Evolutionary conservation across 2,329 filamentous ascomycete genomes (phyloP).

Genomic region (Periconia sp.): DNA sequence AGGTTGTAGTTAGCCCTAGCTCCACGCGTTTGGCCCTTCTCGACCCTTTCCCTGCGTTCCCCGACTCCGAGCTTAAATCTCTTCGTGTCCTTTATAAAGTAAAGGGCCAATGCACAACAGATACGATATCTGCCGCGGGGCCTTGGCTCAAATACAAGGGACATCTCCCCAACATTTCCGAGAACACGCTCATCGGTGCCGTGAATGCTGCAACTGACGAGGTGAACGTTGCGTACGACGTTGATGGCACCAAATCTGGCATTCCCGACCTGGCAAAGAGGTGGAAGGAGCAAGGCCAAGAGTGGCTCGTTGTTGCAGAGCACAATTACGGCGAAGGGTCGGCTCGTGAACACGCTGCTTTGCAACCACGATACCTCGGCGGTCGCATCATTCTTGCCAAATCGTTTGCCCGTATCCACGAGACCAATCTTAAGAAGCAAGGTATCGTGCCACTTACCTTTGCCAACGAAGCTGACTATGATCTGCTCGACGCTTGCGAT

Average conservation of each 20-base stretch:
- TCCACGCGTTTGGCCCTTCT: conserved; percentile 88
- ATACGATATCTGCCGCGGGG: conserved; percentile 95
- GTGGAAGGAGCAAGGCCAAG: conserved; percentile 74
- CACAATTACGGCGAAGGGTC: conserved; percentile 96
- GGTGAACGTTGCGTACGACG: conserved; percentile 89
- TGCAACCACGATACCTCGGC: conserved; percentile 89
- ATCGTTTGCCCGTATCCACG: conserved; percentile 88
- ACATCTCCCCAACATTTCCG: conserved; percentile 94
- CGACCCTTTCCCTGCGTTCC: conserved; percentile 87
- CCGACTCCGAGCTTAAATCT: conserved; percentile 69
- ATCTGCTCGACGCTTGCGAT: conserved; percentile 79
- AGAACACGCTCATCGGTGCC: conserved; percentile 95
- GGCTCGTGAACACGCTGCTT: conserved; percentile 83
- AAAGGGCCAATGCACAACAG: conserved; percentile 96
- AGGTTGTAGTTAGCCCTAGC: conserved; percentile 80
- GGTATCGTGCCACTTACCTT: conserved; percentile 94
- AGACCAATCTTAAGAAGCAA: conserved; percentile 97
- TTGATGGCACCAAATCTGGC: conserved; percentile 70
- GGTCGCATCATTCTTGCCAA: conserved; percentile 82
- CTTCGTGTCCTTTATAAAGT: conserved; percentile 94
- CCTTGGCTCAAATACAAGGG: conserved; percentile 99
- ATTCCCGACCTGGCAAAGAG: conserved; percentile 85
- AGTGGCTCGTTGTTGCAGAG: conserved; percentile 95
- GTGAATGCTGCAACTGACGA: conserved; percentile 90
- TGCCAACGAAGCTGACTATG: conserved; percentile 84